Evolutionary conservation across 371 early-diverging fungal species (phyloP).

Genomic region (Mortierella sp.): DNA sequence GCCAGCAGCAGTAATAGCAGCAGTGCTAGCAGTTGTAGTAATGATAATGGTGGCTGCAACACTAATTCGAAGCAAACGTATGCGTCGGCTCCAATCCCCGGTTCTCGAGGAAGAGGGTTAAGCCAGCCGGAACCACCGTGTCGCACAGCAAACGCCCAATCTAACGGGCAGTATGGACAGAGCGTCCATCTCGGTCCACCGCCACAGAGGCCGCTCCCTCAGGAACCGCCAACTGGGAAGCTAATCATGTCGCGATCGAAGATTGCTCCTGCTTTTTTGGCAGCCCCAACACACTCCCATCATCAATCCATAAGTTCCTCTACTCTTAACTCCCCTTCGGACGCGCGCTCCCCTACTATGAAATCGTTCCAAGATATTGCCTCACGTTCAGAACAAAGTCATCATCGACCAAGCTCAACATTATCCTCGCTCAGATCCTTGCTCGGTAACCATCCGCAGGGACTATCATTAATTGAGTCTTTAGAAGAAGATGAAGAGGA

Average conservation of each 20-base stretch:
- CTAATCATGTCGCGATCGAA: constrained; percentile 50
- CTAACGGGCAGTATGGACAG: constrained; percentile 1
- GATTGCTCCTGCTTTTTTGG: constrained; percentile 16
- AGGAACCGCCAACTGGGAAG: constrained; percentile 11
- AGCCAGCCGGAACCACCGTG: constrained; percentile 26
- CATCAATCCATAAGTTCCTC: not conserved
- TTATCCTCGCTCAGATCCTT: constrained; percentile 45
- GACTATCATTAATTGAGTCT: constrained; percentile 45
- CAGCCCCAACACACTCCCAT: not conserved
- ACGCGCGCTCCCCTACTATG: not conserved
- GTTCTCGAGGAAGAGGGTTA: constrained; percentile 26
- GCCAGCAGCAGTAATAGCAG: not conserved
- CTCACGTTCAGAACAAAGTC: constrained; percentile 7
- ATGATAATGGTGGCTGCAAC: no score
- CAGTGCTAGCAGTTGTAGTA: no score
- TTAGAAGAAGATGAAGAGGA: constrained; percentile 45
- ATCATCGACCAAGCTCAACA: constrained; percentile 35
- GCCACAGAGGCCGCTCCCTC: constrained; percentile 6
- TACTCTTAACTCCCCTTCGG: constrained; percentile 15
- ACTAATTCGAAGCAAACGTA: no score
- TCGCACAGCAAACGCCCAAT: not conserved
- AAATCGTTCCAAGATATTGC: not conserved
- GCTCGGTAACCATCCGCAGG: constrained; percentile 50
- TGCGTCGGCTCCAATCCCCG: constrained; percentile 38
- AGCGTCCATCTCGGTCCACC: constrained; percentile 5